Conservation (phyloP, 2,329 filamentous ascomycete genomes). For the Talaromyces sp. region DNA sequence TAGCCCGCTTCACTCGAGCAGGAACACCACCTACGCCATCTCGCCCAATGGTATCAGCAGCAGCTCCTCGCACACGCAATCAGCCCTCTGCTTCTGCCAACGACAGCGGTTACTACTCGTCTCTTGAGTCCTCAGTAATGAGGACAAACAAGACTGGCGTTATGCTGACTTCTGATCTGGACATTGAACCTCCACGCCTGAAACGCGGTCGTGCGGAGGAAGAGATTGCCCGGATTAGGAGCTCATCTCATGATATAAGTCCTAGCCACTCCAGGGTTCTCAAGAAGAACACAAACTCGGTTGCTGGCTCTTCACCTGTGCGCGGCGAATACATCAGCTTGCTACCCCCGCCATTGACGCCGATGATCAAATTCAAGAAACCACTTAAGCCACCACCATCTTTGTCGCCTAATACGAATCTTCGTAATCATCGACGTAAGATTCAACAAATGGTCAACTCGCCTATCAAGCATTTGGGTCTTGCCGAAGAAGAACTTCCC, state of each 20-base stretch:
- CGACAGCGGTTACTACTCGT: slow-evolving; percentile 97
- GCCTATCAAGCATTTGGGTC: slow-evolving; percentile 53
- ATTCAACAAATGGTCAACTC: slow-evolving; percentile 80
- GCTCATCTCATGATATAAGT: slow-evolving; percentile 82
- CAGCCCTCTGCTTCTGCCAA: slow-evolving; percentile 72
- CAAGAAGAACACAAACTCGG: slow-evolving; percentile 31
- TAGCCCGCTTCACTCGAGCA: slow-evolving; percentile 53
- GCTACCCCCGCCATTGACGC: slow-evolving; percentile 74
- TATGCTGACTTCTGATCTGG: slow-evolving; percentile 69
- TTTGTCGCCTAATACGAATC: slow-evolving; percentile 87
- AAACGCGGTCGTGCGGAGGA: slow-evolving; percentile 91
- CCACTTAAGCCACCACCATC: slow-evolving; percentile 65
- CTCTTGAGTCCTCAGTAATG: slow-evolving; percentile 83
- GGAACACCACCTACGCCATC: slow-evolving; percentile 71
- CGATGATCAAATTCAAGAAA: slow-evolving; percentile 74
- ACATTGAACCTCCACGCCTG: slow-evolving; percentile 70
- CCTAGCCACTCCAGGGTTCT: slow-evolving; percentile 56
- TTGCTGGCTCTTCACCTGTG: slow-evolving; percentile 64
- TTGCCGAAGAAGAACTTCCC: slow-evolving; percentile 40
- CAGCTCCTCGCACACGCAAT: slow-evolving; percentile 62
- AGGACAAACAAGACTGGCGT: slow-evolving; percentile 64
- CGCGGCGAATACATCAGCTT: slow-evolving; percentile 56
- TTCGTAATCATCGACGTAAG: slow-evolving; percentile 80
- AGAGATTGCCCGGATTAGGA: slow-evolving; percentile 88
- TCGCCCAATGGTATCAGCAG: slow-evolving; percentile 59